Percentiles rank a stretch among this genome's conserved stretches.
These are phyloP conservation scores for Coniosporium apollinis DNA, from an alignment of 495 filamentous ascomycete genomes.

Conservation along the genomic window DNA sequence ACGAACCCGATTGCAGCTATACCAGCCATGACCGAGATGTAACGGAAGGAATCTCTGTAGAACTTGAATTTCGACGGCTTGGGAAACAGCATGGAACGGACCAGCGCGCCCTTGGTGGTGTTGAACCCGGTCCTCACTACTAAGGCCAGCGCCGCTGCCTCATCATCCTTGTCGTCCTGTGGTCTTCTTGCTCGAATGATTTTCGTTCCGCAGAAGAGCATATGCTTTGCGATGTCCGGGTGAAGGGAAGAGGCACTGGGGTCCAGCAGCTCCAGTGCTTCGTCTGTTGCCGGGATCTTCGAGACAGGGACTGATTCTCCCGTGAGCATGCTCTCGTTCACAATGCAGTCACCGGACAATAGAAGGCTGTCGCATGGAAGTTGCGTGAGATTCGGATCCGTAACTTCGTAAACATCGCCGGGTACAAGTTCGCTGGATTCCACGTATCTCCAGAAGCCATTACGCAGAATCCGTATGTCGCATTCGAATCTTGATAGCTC, in stretches of 20 bases:
- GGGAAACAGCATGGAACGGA: constrained; percentile 97
- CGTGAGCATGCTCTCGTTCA: constrained; percentile 99
- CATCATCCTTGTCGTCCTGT: constrained; percentile 68
- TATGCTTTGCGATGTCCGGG: constrained; percentile 66
- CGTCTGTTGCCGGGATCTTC: constrained; percentile 73
- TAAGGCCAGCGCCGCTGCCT: constrained; percentile 82
- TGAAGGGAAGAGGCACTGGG: constrained; percentile 62
- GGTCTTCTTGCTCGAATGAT: constrained; percentile 80
- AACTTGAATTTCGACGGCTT: constrained; percentile 98
- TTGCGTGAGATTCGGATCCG: constrained; percentile 84
- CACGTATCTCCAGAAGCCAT: constrained; percentile 88
- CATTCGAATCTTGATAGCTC: constrained; percentile 93
- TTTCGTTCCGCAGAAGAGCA: constrained; percentile 89
- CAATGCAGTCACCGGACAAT: constrained; percentile 87
- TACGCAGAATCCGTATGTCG: constrained; percentile 79
- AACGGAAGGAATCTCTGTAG: constrained; percentile 92
- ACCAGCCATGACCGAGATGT: constrained; percentile 92
- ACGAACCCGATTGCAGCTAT: constrained; percentile 78
- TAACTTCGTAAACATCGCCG: constrained; percentile 93
- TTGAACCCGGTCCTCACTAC: constrained; percentile 90
- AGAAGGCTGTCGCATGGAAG: constrained; percentile 90
- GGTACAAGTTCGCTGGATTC: constrained; percentile 79
- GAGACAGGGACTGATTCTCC: constrained; percentile 96
- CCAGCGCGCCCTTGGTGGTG: constrained; percentile 89
- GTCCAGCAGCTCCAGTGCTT: constrained; percentile 56